These are phyloP conservation scores for Sporisorium reilianum DNA, from an alignment of 1,284 basidiomycete genomes.

Conservation along the genomic window DNA sequence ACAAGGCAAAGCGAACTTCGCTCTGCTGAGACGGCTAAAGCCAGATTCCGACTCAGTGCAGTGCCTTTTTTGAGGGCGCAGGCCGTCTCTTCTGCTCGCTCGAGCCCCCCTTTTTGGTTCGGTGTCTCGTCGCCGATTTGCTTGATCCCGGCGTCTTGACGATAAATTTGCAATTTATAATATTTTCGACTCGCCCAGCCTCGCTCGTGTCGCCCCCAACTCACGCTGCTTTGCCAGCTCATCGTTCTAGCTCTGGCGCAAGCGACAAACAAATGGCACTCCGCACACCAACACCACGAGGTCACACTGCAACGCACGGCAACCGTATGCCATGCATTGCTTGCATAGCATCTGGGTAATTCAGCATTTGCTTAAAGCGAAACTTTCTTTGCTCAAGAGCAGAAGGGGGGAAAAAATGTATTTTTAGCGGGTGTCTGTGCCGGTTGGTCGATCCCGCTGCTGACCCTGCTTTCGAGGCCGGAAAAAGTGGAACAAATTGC, in stretches of 20 bases:
- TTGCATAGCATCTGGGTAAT: neutral
- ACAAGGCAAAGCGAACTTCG: slow-evolving; percentile 2
- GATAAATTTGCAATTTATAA: slow-evolving; percentile 6
- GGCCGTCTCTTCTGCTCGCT: neutral
- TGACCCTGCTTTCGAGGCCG: neutral
- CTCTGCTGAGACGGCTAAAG: neutral
- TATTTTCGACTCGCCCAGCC: neutral
- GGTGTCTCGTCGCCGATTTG: slow-evolving; percentile 1
- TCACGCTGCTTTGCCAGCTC: neutral
- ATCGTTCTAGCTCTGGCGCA: neutral
- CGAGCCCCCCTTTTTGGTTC: too few species aligned
- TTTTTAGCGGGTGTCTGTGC: neutral
- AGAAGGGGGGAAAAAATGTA: too few species aligned
- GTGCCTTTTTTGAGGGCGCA: neutral
- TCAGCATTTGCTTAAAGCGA: neutral
- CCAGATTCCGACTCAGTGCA: neutral
- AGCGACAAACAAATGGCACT: slow-evolving; percentile 5
- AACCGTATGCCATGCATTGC: neutral
- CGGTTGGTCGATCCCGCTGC: slow-evolving; percentile 4
- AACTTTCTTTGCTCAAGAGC: neutral
- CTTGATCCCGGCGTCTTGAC: slow-evolving; percentile 1
- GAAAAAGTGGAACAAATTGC: neutral
- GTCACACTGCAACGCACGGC: neutral
- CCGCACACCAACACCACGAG: slow-evolving; percentile 7
- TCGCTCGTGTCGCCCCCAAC: too few species aligned